Percentiles rank a stretch among this genome's conserved stretches.
phyloP scores from a whole-genome alignment of 2,329 filamentous ascomycete genomes.

The Cladobotryum protrusum region DNA sequence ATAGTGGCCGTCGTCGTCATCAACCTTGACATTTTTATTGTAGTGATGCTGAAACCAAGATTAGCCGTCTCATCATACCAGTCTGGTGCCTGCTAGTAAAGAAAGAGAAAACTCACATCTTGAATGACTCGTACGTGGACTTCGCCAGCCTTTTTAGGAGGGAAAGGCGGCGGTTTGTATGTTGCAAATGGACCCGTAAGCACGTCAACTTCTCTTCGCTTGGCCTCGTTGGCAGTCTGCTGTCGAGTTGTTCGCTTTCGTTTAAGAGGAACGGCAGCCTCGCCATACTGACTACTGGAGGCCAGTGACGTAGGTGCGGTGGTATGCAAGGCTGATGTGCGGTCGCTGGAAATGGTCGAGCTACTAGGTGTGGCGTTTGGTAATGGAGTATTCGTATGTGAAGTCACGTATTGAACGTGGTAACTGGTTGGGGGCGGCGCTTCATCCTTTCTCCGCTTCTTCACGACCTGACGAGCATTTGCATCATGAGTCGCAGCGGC shows the following conservation, averaged over 20 bases:
- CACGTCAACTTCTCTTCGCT: slow-evolving; percentile 66
- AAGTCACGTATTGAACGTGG: slow-evolving; percentile 63
- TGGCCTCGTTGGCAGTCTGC: slow-evolving; percentile 75
- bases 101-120: slow-evolving; percentile 47
- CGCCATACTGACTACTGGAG: slow-evolving; percentile 57
- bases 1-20: slow-evolving; percentile 96
- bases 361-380: slow-evolving; percentile 60
- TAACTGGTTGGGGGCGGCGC: slow-evolving; percentile 57
- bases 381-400: slow-evolving; percentile 65
- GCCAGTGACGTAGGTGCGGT: slow-evolving; percentile 81
- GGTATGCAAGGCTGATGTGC: slow-evolving; percentile 74
- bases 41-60: slow-evolving; percentile 25
- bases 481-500: slow-evolving; percentile 20
- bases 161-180: slow-evolving; percentile 82
- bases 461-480: slow-evolving; percentile 50
- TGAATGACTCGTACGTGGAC: slow-evolving; percentile 57
- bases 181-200: slow-evolving; percentile 65
- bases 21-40: slow-evolving; percentile 65
- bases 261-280: slow-evolving; percentile 71
- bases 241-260: slow-evolving; percentile 74
- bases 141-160: slow-evolving; percentile 83
- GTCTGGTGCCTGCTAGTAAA: background rate
- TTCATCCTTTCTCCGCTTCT: slow-evolving; percentile 65
- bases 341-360: slow-evolving; percentile 74
- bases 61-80: background rate